Evolutionary conservation across 164 flowering plant species (phyloP).

Genomic region (Saururus chinensis): DNA sequence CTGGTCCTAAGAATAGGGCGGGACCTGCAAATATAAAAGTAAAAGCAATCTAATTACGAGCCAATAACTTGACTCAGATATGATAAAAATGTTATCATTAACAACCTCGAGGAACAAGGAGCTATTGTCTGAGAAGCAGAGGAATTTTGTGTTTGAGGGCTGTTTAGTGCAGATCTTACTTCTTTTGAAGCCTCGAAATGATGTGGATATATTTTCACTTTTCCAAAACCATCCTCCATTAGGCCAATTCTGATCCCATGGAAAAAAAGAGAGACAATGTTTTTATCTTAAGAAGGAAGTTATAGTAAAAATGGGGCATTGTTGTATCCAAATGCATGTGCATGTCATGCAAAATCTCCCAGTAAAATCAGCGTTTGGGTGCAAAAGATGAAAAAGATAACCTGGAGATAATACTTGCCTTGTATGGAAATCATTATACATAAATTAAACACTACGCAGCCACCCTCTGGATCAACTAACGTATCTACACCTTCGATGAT

Average conservation of each 20-base stretch:
- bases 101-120: conserved; percentile 34
- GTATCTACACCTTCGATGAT: too few relatives aligned
- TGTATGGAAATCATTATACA: background rate
- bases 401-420: background rate
- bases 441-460: background rate
- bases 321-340: background rate
- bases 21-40: conserved; percentile 25
- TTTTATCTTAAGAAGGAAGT: too few relatives aligned
- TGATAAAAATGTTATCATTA: background rate
- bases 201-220: conserved; percentile 44
- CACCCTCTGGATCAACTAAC: too few relatives aligned
- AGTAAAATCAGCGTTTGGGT: background rate
- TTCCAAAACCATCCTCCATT: conserved; percentile 67
- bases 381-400: background rate
- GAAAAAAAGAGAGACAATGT: background rate
- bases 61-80: conserved; percentile 11
- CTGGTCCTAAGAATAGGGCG: conserved; percentile 22
- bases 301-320: too few relatives aligned
- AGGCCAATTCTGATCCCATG: conserved; percentile 15
- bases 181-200: conserved; percentile 48
- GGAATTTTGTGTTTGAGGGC: conserved; percentile 14
- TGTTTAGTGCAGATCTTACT: conserved; percentile 14
- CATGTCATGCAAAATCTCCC: background rate
- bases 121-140: conserved; percentile 19
- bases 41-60: background rate